Evolutionary conservation across 1,284 basidiomycete genomes (phyloP), one percentile per base, ranked within the genome.

Genomic region (Paramarasmius palmivorus): DNA sequence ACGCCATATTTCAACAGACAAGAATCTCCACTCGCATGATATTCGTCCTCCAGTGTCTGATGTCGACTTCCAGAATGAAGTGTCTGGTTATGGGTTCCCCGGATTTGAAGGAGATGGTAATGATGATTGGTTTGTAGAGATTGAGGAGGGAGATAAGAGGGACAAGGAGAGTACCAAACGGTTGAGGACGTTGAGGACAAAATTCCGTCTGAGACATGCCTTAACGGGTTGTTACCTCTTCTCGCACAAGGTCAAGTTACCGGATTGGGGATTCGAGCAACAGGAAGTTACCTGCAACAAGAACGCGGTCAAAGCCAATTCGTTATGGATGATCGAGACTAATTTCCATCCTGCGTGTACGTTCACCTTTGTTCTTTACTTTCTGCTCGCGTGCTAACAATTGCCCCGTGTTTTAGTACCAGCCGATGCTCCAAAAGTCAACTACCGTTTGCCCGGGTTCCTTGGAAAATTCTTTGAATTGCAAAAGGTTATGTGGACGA

Each of bases 271-370:
- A 0, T 99, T 84, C 63, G 95, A 98, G 63, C 97, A 99, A 72
- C 97, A 99, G 69, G 97, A 99, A 67, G 96, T 95, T 45, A 98
- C 95, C 0, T 98, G 95, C 73, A 98, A 98, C 74, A 95, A 95
- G 79, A 96, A 98, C 65, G 95, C 96, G 3, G 90, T 92, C 26
- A 81, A 78, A 70, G 84, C 81, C 4, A 98, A 98, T 69, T 95
- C 94, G 52, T 70, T 99, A 56, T 99, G 97, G 97, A 95, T 84
- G 64, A 77, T 98, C 49, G 97, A 99, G 77, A 96, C 93, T 3
- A 83, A 90, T 57, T 75, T 63, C 17, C 94, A 99, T 68, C 79
- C 85, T 1, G 76, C 82, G 50, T 69, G 93, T 95, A 64, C 63
- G 93, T 83, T 17, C 12, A 36, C 22, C 50, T 52, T 45, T 44